phyloP scores from a whole-genome alignment of 208 protist genomes.

The Leishmania guyanensis region DNA sequence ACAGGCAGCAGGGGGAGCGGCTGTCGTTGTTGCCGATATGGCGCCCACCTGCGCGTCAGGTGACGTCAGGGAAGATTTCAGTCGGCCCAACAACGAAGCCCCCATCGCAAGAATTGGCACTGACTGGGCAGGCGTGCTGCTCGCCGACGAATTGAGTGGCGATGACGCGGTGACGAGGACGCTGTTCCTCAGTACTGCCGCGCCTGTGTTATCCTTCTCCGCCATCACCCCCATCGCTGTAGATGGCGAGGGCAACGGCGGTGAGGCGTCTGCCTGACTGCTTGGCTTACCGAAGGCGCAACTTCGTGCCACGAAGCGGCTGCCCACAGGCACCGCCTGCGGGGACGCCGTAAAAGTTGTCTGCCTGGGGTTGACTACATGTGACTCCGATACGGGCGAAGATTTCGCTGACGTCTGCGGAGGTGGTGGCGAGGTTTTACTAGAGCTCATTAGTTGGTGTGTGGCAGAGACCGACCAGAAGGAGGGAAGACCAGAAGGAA shows the following conservation, averaged over 20 bases:
- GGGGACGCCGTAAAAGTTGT: neutral
- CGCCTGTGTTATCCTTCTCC: neutral
- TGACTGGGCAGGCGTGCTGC: neutral
- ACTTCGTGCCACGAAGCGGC: slow-evolving; percentile 28
- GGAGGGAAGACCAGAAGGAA: neutral
- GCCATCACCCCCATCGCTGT: neutral
- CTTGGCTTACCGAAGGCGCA: slow-evolving; percentile 14
- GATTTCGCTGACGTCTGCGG: neutral
- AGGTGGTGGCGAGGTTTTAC: neutral
- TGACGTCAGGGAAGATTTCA: neutral
- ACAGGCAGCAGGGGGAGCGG: neutral
- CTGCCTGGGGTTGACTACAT: neutral
- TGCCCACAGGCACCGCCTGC: neutral
- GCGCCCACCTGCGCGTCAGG: neutral
- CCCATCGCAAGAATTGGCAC: slow-evolving; percentile 11
- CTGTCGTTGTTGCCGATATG: neutral
- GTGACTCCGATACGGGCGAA: neutral
- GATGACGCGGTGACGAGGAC: neutral
- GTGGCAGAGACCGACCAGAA: neutral
- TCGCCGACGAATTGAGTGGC: neutral
- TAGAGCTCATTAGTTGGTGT: neutral
- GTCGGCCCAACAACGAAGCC: slow-evolving; percentile 18
- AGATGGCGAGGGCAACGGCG: neutral
- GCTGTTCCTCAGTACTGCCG: neutral
- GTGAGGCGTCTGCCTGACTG: neutral